phyloP scores from a whole-genome alignment of 2,329 filamentous ascomycete species.

The Arthrocladium fulminans region DNA sequence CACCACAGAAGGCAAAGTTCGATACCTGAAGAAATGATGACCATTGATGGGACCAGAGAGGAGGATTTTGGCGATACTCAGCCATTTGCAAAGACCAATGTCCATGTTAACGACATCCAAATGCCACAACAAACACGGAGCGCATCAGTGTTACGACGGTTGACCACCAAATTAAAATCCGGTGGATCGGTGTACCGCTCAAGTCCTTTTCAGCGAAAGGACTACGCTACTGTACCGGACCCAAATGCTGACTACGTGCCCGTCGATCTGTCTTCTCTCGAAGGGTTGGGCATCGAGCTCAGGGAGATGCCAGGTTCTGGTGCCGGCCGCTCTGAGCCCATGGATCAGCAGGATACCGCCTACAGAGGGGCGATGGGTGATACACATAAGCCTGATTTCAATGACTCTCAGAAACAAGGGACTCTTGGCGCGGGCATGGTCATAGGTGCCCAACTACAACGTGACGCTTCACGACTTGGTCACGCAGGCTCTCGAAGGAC shows the following conservation, averaged over 20 bases:
- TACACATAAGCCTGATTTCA: slow-evolving; percentile 13
- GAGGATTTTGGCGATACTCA: slow-evolving; percentile 4
- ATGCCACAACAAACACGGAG: background rate
- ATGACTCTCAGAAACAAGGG: slow-evolving; percentile 15
- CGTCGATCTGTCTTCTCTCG: slow-evolving; percentile 22
- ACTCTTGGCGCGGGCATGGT: slow-evolving; percentile 22
- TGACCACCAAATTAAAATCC: slow-evolving; percentile 17
- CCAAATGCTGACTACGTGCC: slow-evolving; percentile 11
- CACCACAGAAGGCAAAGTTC: slow-evolving; percentile 4
- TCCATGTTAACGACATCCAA: background rate
- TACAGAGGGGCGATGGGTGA: slow-evolving; percentile 8
- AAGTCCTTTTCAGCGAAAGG: slow-evolving; percentile 7
- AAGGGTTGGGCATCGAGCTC: slow-evolving; percentile 21
- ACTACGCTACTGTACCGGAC: slow-evolving; percentile 18
- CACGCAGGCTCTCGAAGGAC: background rate
- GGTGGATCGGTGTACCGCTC: background rate
- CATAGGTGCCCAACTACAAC: slow-evolving; percentile 20
- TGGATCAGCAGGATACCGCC: slow-evolving; percentile 13
- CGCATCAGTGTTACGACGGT: slow-evolving; percentile 16
- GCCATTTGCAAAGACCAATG: background rate
- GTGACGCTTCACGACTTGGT: slow-evolving; percentile 14
- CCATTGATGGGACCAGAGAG: slow-evolving; percentile 4
- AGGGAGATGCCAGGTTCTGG: slow-evolving; percentile 14
- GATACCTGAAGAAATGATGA: slow-evolving; percentile 5
- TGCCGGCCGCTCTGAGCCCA: background rate